Base-by-base conservation (phyloP, 768 basidiomycete species). In the Imleria badia region DNA sequence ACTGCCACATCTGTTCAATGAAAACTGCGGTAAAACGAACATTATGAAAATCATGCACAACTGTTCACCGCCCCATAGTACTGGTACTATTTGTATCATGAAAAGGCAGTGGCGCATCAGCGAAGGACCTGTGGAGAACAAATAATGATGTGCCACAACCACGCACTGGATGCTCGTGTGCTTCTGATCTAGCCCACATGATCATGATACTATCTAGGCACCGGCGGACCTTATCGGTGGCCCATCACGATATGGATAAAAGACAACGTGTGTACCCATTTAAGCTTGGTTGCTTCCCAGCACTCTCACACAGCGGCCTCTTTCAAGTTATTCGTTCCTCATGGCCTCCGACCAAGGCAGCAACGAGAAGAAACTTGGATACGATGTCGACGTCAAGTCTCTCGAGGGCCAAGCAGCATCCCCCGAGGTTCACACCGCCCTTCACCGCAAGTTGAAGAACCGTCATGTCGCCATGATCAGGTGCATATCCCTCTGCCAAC, bases 401-500 rank as follows among this genome's bases (percentile, higher is more conserved):
- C 2, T 57, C 39, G 65, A 67, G 43, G 58, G 26, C 12, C 60
- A 62, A 39, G 19, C 23, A 6, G 7, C 34, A 0, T 0, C 29
- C 5, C 35, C 53, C 3, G 11, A 19, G 13, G 36, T 10, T 13
- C 55, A 65, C 14, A 57, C 51, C 2, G 2, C 31, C 12, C 67
- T 69, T 19, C 52, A 60, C 10, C 72, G 72, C 13, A 57, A 70
- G 46, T 60, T 73, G 3, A 69, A 73, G 57, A 70, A 67, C 41
- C 64, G 72, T 8, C 72, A 72, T 59, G 61, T 72, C 4, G 68
- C 72, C 45, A 72, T 72, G 72, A 74, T 72, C n/a, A 69, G 69
- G 70, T 66, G 33, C 14, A 30, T 19, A 5, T 20, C n/a, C 14
- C 8, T 38, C 19, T 17, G 3, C 6, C 6, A 26, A 26, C 29